Percentiles rank a stretch among this genome's conserved stretches.
Conservation (phyloP, 169 alveolate genomes). For the Plasmodium falciparum region DNA sequence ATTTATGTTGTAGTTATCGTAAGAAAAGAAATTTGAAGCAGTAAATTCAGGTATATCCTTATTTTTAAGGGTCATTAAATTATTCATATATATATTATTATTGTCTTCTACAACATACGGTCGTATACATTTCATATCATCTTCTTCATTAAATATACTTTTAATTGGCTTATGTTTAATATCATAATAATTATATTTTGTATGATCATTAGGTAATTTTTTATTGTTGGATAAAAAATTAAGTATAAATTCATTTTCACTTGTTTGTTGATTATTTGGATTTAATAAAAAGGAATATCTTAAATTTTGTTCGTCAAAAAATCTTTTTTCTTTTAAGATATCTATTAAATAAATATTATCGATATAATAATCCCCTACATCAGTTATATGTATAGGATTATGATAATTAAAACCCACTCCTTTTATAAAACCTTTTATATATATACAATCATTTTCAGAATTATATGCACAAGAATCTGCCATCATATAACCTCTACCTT, state of each 20-base stretch:
- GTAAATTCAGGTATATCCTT: slow-evolving; percentile 1
- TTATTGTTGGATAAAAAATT: slow-evolving; percentile 52
- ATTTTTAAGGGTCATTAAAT: slow-evolving; percentile 43
- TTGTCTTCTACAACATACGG: slow-evolving; percentile 35
- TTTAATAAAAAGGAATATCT: slow-evolving; percentile 26
- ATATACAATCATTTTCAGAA: slow-evolving; percentile 52
- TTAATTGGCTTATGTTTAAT: slow-evolving; percentile 26
- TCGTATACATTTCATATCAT: slow-evolving; percentile 48
- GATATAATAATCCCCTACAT: slow-evolving; percentile 81
- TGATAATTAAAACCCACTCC: slow-evolving; percentile 83
- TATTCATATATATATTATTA: not conserved
- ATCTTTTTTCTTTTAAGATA: slow-evolving; percentile 72
- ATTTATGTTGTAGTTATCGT: slow-evolving; percentile 20
- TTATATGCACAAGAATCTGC: slow-evolving; percentile 79
- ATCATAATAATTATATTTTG: slow-evolving; percentile 19
- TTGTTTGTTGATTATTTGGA: slow-evolving; percentile 74
- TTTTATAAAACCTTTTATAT: slow-evolving; percentile 82
- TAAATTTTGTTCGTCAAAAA: slow-evolving; percentile 26
- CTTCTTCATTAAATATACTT: slow-evolving; percentile 43
- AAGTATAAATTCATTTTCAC: slow-evolving; percentile 44
- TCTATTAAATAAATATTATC: slow-evolving; percentile 78
- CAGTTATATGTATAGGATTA: slow-evolving; percentile 84
- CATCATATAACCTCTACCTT: slow-evolving; percentile 86
- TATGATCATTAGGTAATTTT: not conserved
- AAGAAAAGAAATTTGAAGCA: not conserved